phyloP scores from a whole-genome alignment of 192 early-diverging fungal genomes.

The Backusella tuberculispora region DNA sequence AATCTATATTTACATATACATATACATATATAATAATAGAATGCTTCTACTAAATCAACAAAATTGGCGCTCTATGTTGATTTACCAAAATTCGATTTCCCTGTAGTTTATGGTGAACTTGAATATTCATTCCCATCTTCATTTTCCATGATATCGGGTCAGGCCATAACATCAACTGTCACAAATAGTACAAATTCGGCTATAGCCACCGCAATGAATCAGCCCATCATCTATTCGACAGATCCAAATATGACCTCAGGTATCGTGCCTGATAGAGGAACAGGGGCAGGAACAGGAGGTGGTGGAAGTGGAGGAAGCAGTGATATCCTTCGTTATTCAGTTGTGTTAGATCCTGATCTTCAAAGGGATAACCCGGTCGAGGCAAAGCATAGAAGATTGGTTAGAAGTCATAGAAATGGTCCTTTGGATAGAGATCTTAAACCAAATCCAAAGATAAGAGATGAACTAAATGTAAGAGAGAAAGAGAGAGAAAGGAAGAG shows the following conservation, averaged over 20 bases:
- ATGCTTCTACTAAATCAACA: slow-evolving; percentile 50
- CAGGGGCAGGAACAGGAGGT: neutral
- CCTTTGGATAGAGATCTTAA: slow-evolving; percentile 94
- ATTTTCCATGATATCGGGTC: neutral
- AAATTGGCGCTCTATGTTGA: slow-evolving; percentile 84
- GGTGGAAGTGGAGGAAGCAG: neutral
- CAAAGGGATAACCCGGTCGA: slow-evolving; percentile 93
- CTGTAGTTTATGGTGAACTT: slow-evolving; percentile 87
- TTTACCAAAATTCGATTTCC: slow-evolving; percentile 96
- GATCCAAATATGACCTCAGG: neutral
- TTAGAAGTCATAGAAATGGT: slow-evolving; percentile 88
- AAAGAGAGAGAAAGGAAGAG: neutral
- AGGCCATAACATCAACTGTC: neutral
- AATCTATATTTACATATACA: neutral
- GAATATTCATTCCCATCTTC: slow-evolving; percentile 48
- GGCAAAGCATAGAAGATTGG: slow-evolving; percentile 88
- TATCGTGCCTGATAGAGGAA: too few relatives aligned
- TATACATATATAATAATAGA: neutral
- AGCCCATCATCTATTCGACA: neutral
- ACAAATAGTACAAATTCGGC: slow-evolving; percentile 15
- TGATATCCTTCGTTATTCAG: slow-evolving; percentile 24
- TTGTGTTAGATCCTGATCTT: slow-evolving; percentile 85
- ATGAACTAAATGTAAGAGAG: slow-evolving; percentile 85
- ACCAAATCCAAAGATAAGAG: slow-evolving; percentile 94
- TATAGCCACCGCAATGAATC: slow-evolving; percentile 27